Base-by-base conservation (phyloP, 257 asterid genomes). In the Nemophila menziesii region DNA sequence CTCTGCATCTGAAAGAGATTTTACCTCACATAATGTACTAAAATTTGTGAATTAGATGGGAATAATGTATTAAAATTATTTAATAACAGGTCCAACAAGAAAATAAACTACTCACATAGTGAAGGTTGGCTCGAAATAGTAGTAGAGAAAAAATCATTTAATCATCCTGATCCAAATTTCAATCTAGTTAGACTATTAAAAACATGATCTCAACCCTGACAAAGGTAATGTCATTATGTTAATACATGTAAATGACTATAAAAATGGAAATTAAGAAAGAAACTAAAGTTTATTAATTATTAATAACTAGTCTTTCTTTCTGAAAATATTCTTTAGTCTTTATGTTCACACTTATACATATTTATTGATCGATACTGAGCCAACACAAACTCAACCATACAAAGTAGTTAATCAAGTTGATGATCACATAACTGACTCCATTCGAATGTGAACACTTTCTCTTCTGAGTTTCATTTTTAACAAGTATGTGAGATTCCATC, bases 321-420 rank as follows among this genome's bases (percentile, higher is more conserved):
- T n/a, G n/a, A n/a, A n/a, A n/a, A n/a, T n/a, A n/a, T n/a, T n/a
- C n/a, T n/a, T n/a, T n/a, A n/a, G n/a, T 44, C 46, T 8, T 42
- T 22, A 29, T 38, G 11, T 22, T 33, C 45, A n/a, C 21, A 26
- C 42, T 39, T 46, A 37, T 54, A 66, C 79, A 89, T 94, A 81
- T 22, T 67, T 63, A 24, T n/a, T 89, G 67, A 64, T 78, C 27
- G 98, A 89, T 68, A 80, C 96, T 41, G 96, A 82, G 59, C 93
- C 93, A 46, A 80, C 96, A 4, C 98, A 79, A 69, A 80, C 92
- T 14, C 95, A 73, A 52, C 67, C 63, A 52, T 63, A 17, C 44
- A 76, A 63, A 19, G 42, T 23, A 36, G 39, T 29, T 5, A 21
- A 61, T 60, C 85, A 63, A 63, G 74, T 80, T 51, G 58, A 58